A percentile compares a stretch with the other conserved stretches of the same genome.
phyloP scores from a whole-genome alignment of 139 green algal genomes.

The Micractinium conductrix region DNA sequence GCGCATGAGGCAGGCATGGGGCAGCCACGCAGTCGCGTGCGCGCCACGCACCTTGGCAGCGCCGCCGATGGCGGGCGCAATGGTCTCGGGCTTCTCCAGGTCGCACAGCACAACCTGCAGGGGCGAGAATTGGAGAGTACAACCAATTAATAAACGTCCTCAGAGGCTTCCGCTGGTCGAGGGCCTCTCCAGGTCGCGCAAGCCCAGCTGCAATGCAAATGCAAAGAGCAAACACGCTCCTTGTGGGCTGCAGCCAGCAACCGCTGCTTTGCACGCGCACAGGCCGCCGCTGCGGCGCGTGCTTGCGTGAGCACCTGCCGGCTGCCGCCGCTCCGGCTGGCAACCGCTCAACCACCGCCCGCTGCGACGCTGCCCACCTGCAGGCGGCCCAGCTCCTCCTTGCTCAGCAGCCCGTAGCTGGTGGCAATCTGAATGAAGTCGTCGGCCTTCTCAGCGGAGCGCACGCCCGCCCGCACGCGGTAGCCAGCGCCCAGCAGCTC shows the following conservation, averaged over 20 bases:
- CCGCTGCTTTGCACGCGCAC: no score
- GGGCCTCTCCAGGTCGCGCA: no score
- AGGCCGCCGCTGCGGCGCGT: no score
- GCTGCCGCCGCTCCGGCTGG: no score
- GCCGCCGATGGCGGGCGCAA: constrained; percentile 72
- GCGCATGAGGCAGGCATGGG: not conserved
- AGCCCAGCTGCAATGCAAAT: no score
- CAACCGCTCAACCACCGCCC: no score
- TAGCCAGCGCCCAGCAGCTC: constrained; percentile 62
- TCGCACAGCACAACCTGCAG: constrained; percentile 69
- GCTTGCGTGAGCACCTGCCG: no score
- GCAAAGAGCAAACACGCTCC: no score
- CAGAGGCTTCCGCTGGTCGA: no score
- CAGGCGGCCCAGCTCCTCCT: constrained; percentile 50
- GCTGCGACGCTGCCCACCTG: not conserved
- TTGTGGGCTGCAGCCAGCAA: no score
- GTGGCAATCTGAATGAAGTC: constrained; percentile 55
- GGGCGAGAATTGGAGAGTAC: not conserved
- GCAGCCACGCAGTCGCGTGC: not conserved
- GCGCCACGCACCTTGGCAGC: constrained; percentile 60
- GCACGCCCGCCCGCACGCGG: constrained; percentile 80
- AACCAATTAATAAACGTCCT: not conserved
- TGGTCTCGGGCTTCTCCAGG: constrained; percentile 61
- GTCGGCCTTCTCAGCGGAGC: constrained; percentile 65
- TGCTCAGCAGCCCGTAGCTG: constrained; percentile 62